These are phyloP conservation scores for Pseudonitzschia pungens DNA, from an alignment of 108 stramenopile species.

Conservation along the genomic window DNA sequence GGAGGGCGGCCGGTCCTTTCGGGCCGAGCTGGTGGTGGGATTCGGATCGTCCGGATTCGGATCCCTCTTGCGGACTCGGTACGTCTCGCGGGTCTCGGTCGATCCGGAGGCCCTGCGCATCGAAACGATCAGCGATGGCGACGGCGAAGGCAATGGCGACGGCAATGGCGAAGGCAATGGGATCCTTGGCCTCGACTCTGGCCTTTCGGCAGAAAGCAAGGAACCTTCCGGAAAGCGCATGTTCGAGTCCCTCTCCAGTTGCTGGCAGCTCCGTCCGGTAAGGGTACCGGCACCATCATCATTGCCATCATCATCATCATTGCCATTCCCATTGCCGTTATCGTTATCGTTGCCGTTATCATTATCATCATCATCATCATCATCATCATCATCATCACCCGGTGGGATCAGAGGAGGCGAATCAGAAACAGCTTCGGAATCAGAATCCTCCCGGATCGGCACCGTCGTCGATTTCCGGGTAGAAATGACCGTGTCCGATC, in stretches of 20 bases:
- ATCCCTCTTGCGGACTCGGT: neutral
- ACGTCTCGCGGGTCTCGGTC: neutral
- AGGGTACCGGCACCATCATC: no score
- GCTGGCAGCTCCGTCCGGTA: neutral
- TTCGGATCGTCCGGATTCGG: neutral
- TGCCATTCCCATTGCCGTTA: no score
- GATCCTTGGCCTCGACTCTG: no score
- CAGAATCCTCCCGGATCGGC: no score
- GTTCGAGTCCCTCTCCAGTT: neutral
- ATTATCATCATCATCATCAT: no score
- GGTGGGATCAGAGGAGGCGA: no score
- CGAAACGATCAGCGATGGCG: neutral
- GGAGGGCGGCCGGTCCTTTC: neutral
- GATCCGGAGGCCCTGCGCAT: neutral
- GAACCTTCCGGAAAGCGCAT: neutral
- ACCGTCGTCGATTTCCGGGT: neutral
- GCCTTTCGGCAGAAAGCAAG: no score
- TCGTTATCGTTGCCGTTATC: no score
- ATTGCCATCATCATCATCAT: no score
- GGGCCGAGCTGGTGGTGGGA: constrained; percentile 3
- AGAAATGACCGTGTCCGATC: neutral
- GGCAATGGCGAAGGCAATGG: no score
- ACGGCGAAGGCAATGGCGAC: neutral
- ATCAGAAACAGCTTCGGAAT: no score
- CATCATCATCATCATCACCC: no score